Base-by-base conservation (phyloP, 1,284 basidiomycete species). In the Stereum hirsutum region DNA sequence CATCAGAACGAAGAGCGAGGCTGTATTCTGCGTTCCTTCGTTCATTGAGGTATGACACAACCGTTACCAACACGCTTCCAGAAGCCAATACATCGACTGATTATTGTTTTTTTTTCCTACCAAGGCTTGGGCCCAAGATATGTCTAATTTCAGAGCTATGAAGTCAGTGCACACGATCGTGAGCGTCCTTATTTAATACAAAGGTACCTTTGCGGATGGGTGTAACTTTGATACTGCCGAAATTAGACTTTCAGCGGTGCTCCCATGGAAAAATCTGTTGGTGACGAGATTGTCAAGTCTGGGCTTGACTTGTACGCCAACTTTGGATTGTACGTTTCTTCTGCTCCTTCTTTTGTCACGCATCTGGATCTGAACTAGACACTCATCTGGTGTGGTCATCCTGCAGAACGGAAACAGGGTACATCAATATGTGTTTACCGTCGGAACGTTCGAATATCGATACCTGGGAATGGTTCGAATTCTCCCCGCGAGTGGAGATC, bases 11-110 rank as follows among this genome's bases (percentile, higher is more conserved):
- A 41, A 52, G 6, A 47, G 49, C 32, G 46, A 57, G 25, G 40
- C 54, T 7, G 38, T 57, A 2, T 52, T 57, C 28, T 52, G 47
- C 40, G 52, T 58, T 5, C 61, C 60, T 1, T 47, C 48, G 14
- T 57, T 61, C 32, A 38, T 60, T 37, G 59, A 64, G 52, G 60
- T 60, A 25, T 19, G 47, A n/a, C n/a, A n/a, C n/a, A n/a, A n/a
- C n/a, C n/a, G n/a, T n/a, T n/a, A n/a, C n/a, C n/a, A n/a, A n/a
- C n/a, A n/a, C n/a, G n/a, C n/a, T n/a, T n/a, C n/a, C n/a, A n/a
- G n/a, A n/a, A n/a, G n/a, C n/a, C n/a, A n/a, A n/a, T n/a, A n/a
- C n/a, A n/a, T n/a, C n/a, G n/a, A n/a, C n/a, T n/a, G n/a, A n/a
- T n/a, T n/a, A n/a, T n/a, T n/a, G n/a, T n/a, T n/a, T n/a, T n/a